Conservation (phyloP, 140 eudicot genomes). For the Bidens hawaiensis region DNA sequence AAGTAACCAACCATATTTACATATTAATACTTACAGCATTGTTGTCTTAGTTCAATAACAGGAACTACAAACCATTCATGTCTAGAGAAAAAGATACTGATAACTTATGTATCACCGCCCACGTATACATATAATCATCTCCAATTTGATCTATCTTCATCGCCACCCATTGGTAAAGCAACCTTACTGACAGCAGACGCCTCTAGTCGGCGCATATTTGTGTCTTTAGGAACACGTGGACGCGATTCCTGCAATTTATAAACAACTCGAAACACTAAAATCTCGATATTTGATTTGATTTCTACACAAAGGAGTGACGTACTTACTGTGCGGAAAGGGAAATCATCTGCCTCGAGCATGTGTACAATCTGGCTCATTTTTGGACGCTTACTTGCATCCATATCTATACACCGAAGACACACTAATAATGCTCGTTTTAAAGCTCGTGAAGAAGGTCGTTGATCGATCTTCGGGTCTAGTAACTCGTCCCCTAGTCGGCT, state of each 20-base stretch:
- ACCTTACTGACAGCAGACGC: conserved; percentile 18
- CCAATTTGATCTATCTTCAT: conserved; percentile 7
- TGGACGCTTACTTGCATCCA: conserved; percentile 85
- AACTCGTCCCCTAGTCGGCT: conserved; percentile 79
- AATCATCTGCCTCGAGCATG: conserved; percentile 91
- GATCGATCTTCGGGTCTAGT: conserved; percentile 55
- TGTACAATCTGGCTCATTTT: conserved; percentile 94
- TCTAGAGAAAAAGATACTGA: neutral
- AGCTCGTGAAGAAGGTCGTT: conserved; percentile 72
- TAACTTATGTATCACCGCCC: neutral
- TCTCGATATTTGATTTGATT: neutral
- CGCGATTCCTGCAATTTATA: conserved; percentile 47
- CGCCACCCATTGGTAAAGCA: neutral
- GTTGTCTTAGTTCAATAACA: neutral
- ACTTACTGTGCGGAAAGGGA: conserved; percentile 71
- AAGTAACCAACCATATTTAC: conserved; percentile 13
- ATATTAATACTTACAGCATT: conserved; percentile 8
- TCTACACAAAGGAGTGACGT: neutral
- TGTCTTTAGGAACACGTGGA: conserved; percentile 33
- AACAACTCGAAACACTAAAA: neutral
- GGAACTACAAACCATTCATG: neutral
- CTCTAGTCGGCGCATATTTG: conserved; percentile 27
- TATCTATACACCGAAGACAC: conserved; percentile 93
- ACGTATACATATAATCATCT: conserved; percentile 10
- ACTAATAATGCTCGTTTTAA: conserved; percentile 71